Base-by-base conservation (phyloP, 163 green algal genomes). In the Trebouxia gelatinosa region DNA sequence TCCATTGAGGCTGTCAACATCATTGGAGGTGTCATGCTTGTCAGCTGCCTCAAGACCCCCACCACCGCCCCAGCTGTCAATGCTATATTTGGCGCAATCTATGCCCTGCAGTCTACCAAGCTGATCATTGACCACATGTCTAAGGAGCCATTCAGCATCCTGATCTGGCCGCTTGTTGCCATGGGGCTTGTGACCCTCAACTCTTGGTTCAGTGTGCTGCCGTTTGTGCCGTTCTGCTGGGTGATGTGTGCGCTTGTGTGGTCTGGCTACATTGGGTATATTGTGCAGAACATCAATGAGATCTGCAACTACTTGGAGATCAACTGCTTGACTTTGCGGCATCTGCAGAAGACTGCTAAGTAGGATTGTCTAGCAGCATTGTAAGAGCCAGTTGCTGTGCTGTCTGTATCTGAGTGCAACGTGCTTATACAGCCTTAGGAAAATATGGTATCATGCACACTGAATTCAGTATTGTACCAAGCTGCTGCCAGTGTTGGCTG, bases 61-160 rank as follows among this genome's bases (percentile, higher is more conserved):
- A 59, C 19, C 2, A 29, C 31, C 28, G 68, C 68, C 11, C 68
- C 40, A 17, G 68, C 68, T 26, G 68, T 82, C 2, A 68, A 85
- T 21, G 83, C 43, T 21, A 83, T 75, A 26, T 93, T 92, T 82
- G 90, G 90, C 51, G 51, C 93, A 19, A 64, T 82, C 2, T 97
- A 93, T 78, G 83, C 83, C 11, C 72, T 85, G 32, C 78, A 93
- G 70, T 85, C 89, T 7, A 93, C 88, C 39, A 87, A 90, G 62
- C 76, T 97, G 1, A 96, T 97, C 74, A 89, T 97, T 84, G 88
- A 88, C 13, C 93, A 97, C 86, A 96, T 96, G 91, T 81, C 82
- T 80, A 97, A 97, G 84, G 91, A 95, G 86, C 87, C 90, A 4
- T 96, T 94, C 39, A 23, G 62, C 39, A 64, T 92, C 4, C 59